Evolutionary conservation across 805 yeast genomes (phyloP).

Genomic region (Wickerhamiella azymoides): DNA sequence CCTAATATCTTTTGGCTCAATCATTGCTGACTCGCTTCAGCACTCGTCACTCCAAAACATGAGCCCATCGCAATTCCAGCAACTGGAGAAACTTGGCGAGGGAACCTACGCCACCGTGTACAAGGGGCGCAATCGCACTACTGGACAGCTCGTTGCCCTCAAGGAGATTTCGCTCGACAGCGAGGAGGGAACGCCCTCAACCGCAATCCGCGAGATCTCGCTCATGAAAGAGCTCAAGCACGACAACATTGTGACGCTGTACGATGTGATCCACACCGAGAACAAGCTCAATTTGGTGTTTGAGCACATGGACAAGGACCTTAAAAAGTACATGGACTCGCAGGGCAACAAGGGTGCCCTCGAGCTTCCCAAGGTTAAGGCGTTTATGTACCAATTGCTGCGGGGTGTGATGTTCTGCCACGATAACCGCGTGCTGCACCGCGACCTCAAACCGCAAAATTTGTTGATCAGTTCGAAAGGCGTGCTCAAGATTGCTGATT

Average conservation of each 20-base stretch:
- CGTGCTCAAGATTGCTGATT: constrained; percentile 85
- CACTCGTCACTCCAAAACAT: constrained; percentile 4
- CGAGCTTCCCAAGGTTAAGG: constrained; percentile 60
- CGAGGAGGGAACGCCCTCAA: constrained; percentile 97
- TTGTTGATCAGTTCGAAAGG: constrained; percentile 80
- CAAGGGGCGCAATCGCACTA: constrained; percentile 74
- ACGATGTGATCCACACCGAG: constrained; percentile 94
- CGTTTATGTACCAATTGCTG: constrained; percentile 86
- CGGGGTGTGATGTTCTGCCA: constrained; percentile 82
- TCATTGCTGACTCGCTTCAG: constrained; percentile 12
- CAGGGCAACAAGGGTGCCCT: constrained; percentile 66
- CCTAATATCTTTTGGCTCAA: constrained; percentile 25
- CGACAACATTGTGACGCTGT: constrained; percentile 80
- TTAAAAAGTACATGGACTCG: constrained; percentile 87
- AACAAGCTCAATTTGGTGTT: constrained; percentile 88
- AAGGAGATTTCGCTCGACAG: constrained; percentile 90
- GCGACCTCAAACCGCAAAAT: constrained; percentile 89
- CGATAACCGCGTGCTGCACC: constrained; percentile 68
- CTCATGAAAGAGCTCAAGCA: constrained; percentile 88
- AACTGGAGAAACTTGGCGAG: constrained; percentile 69
- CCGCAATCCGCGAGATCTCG: constrained; percentile 94
- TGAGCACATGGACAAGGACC: constrained; percentile 85
- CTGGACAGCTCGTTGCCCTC: constrained; percentile 83
- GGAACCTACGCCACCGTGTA: constrained; percentile 99
- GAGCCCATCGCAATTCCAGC: constrained; percentile 23